Conservation (phyloP, 108 stramenopile species). For the Mayamaea pseudoterrestris region DNA sequence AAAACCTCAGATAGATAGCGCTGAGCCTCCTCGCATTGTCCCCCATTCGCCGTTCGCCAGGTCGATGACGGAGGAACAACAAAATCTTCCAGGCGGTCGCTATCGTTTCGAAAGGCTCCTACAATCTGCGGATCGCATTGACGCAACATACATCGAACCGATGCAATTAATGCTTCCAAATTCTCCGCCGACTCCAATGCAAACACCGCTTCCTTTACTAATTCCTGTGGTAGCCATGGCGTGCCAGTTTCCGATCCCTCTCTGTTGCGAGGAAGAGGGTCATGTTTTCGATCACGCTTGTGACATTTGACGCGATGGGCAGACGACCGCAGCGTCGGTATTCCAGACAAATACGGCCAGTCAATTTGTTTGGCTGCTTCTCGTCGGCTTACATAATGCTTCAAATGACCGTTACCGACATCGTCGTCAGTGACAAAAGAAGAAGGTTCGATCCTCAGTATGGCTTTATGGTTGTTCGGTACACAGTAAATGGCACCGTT, state of each 20-base stretch:
- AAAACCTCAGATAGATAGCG: slow-evolving; percentile 62
- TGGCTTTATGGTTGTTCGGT: slow-evolving; percentile 67
- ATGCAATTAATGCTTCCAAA: slow-evolving; percentile 37
- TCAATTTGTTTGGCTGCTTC: not conserved
- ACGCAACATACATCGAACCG: slow-evolving; percentile 29
- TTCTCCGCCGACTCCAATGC: slow-evolving; percentile 27
- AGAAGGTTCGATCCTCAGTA: slow-evolving; percentile 58
- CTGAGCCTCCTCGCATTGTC: slow-evolving; percentile 54
- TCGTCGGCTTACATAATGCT: too few species aligned
- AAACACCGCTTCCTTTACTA: slow-evolving; percentile 36
- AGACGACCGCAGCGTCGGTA: slow-evolving; percentile 67
- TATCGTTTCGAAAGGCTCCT: slow-evolving; percentile 26
- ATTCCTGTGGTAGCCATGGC: slow-evolving; percentile 40
- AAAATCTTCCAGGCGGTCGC: slow-evolving; percentile 46
- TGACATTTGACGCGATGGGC: slow-evolving; percentile 73
- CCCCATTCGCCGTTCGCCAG: slow-evolving; percentile 49
- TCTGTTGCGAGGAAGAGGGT: slow-evolving; percentile 42
- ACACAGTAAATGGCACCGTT: slow-evolving; percentile 61
- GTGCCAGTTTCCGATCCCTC: slow-evolving; percentile 42
- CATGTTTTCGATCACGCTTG: slow-evolving; percentile 45
- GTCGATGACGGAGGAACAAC: slow-evolving; percentile 42
- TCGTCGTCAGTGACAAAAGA: not conserved
- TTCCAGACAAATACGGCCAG: slow-evolving; percentile 54
- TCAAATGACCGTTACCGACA: not conserved
- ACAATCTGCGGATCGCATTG: slow-evolving; percentile 42